phyloP scores from a whole-genome alignment of 169 alveolate genomes.

The Plasmodium relictum region DNA sequence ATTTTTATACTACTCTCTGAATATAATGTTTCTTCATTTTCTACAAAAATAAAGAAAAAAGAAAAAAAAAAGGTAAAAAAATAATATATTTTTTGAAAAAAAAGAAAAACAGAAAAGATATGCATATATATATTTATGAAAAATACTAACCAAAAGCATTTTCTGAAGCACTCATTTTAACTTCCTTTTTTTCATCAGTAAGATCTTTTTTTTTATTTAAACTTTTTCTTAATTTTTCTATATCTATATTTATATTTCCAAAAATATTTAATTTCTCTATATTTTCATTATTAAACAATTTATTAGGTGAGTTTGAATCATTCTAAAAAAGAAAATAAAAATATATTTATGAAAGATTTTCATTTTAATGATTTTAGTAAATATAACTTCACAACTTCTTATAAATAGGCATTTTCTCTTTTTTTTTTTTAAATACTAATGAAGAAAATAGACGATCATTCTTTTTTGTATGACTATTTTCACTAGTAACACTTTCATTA shows the following conservation, averaged over 20 bases:
- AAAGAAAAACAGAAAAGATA: no score
- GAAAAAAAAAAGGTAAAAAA: neutral
- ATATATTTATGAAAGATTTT: neutral
- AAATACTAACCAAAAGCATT: slow-evolving; percentile 52
- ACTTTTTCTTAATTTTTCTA: slow-evolving; percentile 44
- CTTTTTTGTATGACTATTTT: slow-evolving; percentile 48
- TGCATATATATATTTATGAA: neutral
- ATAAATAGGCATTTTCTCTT: neutral
- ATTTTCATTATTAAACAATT: slow-evolving; percentile 36
- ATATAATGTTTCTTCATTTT: slow-evolving; percentile 49
- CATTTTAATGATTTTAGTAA: no score
- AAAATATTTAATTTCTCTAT: slow-evolving; percentile 56
- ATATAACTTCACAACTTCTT: neutral
- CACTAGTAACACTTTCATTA: slow-evolving; percentile 61
- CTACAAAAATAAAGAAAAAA: neutral
- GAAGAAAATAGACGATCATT: slow-evolving; percentile 71
- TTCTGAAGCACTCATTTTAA: slow-evolving; percentile 50
- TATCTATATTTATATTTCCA: slow-evolving; percentile 43
- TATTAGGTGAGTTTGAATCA: slow-evolving; percentile 57
- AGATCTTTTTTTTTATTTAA: slow-evolving; percentile 40
- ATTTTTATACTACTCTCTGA: slow-evolving; percentile 66
- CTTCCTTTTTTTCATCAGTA: slow-evolving; percentile 69
- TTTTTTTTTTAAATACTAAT: slow-evolving; percentile 18
- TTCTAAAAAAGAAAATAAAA: slow-evolving; percentile 12
- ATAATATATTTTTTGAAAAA: no score